Evolutionary conservation across 1,284 basidiomycete species (phyloP).

Genomic region (Ceratobasidium sp.): DNA sequence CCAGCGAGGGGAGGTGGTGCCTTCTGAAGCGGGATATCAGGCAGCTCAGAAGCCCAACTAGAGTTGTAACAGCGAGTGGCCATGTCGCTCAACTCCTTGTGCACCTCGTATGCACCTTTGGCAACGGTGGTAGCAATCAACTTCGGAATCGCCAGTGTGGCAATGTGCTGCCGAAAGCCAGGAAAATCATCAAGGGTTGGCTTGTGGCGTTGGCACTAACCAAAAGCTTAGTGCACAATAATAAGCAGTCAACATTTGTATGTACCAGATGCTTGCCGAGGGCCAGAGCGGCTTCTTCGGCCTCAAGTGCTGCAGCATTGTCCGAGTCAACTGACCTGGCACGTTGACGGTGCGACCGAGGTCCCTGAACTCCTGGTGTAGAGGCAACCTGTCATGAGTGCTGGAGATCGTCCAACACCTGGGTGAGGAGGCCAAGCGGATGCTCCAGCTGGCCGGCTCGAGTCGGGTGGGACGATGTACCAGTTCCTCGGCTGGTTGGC

Average conservation of each 20-base stretch:
- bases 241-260: not conserved
- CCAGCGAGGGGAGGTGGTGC: not conserved
- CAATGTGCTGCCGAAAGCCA: not conserved
- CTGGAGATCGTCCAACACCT: not conserved
- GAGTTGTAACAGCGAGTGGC: not conserved
- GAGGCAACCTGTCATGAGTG: not conserved
- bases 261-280: too few species aligned
- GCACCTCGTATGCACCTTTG: not conserved
- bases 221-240: not conserved
- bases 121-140: not conserved
- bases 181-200: not conserved
- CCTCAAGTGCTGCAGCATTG: too few species aligned
- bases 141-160: constrained; percentile 3
- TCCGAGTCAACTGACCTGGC: too few species aligned
- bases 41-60: not conserved
- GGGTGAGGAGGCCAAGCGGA: too few species aligned
- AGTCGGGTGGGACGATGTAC: too few species aligned
- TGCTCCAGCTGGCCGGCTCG: too few species aligned
- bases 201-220: not conserved
- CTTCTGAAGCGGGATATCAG: not conserved
- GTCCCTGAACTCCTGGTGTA: too few species aligned
- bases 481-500: too few species aligned
- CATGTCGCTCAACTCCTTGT: not conserved
- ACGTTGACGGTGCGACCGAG: not conserved
- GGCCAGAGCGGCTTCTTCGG: not conserved